Conservation (phyloP, 2,329 filamentous ascomycete species). For the Fusarium verticillioides region DNA sequence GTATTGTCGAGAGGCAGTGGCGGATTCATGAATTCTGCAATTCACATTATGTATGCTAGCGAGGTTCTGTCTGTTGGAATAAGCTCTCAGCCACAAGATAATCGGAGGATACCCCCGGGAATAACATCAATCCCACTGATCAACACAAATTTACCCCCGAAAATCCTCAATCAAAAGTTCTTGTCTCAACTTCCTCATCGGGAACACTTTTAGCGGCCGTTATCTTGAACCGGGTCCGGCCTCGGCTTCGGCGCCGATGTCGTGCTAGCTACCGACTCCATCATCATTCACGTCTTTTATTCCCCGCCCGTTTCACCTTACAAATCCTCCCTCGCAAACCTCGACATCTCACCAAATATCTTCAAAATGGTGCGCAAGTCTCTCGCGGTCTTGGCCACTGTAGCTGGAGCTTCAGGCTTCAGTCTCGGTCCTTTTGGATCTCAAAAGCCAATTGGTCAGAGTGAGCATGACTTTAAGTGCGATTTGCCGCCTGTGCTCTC, state of each 20-base stretch:
- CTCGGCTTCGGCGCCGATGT: constrained; percentile 31
- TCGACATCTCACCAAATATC: background rate
- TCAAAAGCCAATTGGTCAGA: constrained; percentile 35
- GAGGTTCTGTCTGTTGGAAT: too few relatives aligned
- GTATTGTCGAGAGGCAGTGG: too few relatives aligned
- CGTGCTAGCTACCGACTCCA: constrained; percentile 24
- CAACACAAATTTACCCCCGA: background rate
- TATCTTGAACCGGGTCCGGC: constrained; percentile 6
- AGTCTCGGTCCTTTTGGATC: constrained; percentile 16
- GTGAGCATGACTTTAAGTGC: constrained; percentile 43
- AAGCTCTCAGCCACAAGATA: too few relatives aligned
- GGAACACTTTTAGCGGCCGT: constrained; percentile 6
- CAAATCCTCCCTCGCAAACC: background rate
- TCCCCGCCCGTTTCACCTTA: constrained; percentile 12
- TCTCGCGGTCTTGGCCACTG: constrained; percentile 32
- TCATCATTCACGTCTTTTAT: constrained; percentile 9
- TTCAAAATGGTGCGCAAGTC: constrained; percentile 33
- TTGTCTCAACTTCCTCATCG: constrained; percentile 17
- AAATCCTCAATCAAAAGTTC: constrained; percentile 11
- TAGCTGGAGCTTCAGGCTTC: constrained; percentile 25
- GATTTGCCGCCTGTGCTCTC: constrained; percentile 50
- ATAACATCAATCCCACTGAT: background rate
- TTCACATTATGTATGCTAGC: background rate
- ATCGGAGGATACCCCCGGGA: background rate
- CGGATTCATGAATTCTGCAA: background rate